Evolutionary conservation across 2,329 filamentous ascomycete species (phyloP), one percentile per base, ranked within the genome.

Genomic region (Periconia sp.): DNA sequence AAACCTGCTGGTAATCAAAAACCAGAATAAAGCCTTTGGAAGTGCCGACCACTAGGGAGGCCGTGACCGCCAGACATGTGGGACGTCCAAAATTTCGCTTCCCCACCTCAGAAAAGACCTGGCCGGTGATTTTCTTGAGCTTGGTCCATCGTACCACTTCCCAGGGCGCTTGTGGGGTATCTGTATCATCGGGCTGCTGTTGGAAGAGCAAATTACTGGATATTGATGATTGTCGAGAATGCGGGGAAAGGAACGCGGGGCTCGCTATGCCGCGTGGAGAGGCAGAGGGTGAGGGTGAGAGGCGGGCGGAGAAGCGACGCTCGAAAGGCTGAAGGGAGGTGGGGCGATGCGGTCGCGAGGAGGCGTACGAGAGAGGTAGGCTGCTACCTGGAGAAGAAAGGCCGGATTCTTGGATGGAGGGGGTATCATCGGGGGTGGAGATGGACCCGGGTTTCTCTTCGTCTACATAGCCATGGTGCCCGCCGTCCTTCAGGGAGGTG

Each of bases 71-170:
- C 65, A 97, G 82, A 76, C 92, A 97, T 0, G 93, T 97, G 20
- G 93, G 92, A 41, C 87, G 83, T 27, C 94, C 95, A 79, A 97
- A 97, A 73, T 90, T 97, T 56, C 94, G 88, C 76, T 87, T 94
- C 35, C 92, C 94, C 42, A 88, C 84, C 74, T 99, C 95, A 2
- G 93, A 96, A 72, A 97, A 97, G 3, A 90, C 86, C 72, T 97
- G 91, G 0, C 85, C 86, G 20, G 91, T 92, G 57, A 99, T 85
- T 72, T 95, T 97, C 67, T 87, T 90, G 53, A 99, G 77, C 69
- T 90, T 94, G 1, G 91, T 97, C 95, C 95, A 99, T 68, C 92
- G 84, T 54, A 99, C 89, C 50, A 97, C 92, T 68, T 99, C 94
- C 95, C 94, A 99, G 1, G 94, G 94, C 6, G 90, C 86, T 50